phyloP scores from a whole-genome alignment of 768 basidiomycete genomes.

The Boletus subcaerulescens region DNA sequence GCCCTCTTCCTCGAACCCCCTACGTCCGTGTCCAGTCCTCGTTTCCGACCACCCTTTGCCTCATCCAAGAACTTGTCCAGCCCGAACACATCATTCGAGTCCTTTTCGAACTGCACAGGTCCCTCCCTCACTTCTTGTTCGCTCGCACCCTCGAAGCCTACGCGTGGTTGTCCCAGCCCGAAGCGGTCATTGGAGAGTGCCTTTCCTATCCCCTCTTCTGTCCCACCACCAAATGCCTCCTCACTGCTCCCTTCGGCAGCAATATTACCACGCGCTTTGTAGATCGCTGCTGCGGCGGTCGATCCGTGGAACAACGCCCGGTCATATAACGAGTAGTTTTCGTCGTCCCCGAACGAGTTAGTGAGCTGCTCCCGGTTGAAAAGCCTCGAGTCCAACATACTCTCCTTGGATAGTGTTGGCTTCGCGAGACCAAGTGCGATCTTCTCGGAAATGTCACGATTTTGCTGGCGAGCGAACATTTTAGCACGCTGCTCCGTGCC shows the following conservation, averaged over 20 bases:
- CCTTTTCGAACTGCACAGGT: constrained; percentile 98
- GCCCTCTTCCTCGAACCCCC: constrained; percentile 67
- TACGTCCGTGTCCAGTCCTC: constrained; percentile 76
- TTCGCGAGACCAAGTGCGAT: constrained; percentile 97
- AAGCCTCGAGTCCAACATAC: constrained; percentile 93
- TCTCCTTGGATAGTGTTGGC: constrained; percentile 93
- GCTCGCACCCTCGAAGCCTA: constrained; percentile 89
- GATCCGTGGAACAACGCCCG: constrained; percentile 95
- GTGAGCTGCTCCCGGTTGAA: constrained; percentile 95
- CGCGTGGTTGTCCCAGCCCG: constrained; percentile 74
- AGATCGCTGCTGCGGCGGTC: constrained; percentile 97
- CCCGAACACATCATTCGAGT: constrained; percentile 94
- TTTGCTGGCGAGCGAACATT: constrained; percentile 92
- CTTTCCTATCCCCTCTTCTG: constrained; percentile 89
- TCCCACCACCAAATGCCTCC: constrained; percentile 91
- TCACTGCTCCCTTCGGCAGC: constrained; percentile 69
- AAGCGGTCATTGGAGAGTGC: constrained; percentile 95
- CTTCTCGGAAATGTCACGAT: constrained; percentile 99
- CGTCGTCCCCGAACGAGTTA: constrained; percentile 83
- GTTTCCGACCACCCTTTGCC: constrained; percentile 92
- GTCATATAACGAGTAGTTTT: constrained; percentile 94
- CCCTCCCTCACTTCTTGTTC: constrained; percentile 86
- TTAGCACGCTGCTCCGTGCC: constrained; percentile 95
- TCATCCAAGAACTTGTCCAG: constrained; percentile 96
- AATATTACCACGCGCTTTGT: constrained; percentile 91